phyloP scores from a whole-genome alignment of 768 basidiomycete genomes.

The Rhodotorula toruloides region DNA sequence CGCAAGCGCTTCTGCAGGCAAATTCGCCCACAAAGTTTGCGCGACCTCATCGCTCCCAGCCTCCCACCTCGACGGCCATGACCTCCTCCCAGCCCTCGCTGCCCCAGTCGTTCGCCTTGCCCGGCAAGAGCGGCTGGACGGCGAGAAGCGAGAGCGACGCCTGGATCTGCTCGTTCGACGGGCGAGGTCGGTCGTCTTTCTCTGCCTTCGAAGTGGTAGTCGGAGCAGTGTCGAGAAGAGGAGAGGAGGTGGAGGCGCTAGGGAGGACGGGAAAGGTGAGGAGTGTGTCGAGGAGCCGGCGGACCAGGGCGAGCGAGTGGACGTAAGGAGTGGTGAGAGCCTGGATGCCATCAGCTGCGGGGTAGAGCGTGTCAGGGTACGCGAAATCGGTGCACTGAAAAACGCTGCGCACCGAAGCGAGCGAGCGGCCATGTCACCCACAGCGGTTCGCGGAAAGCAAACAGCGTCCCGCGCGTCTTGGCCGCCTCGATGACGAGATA shows the following conservation, averaged over 20 bases:
- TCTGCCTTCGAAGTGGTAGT: background rate
- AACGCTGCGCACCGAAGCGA: conserved; percentile 23
- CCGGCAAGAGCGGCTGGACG: conserved; percentile 32
- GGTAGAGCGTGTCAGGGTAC: background rate
- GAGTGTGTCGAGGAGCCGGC: conserved; percentile 29
- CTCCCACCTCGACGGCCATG: conserved; percentile 31
- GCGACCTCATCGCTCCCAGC: conserved; percentile 13
- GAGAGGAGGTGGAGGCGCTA: background rate
- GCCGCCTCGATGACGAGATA: conserved; percentile 27
- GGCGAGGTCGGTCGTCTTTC: background rate
- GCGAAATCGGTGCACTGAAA: background rate
- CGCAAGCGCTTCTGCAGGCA: background rate
- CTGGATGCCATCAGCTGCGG: conserved; percentile 27
- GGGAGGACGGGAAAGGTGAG: conserved; percentile 30
- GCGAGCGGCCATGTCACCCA: conserved; percentile 39
- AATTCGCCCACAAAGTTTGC: no score
- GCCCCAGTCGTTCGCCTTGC: conserved; percentile 18
- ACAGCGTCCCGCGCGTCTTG: conserved; percentile 15
- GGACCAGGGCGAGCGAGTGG: conserved; percentile 32
- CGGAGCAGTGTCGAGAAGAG: background rate
- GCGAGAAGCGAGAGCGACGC: conserved; percentile 24
- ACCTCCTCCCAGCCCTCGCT: conserved; percentile 37
- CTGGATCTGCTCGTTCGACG: conserved; percentile 30
- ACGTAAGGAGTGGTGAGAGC: conserved; percentile 19
- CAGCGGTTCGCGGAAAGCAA: conserved; percentile 35